Evolutionary conservation across 305 asterid species (phyloP), one percentile per base, ranked within the genome.

Genomic region (Nicotiana rustica): DNA sequence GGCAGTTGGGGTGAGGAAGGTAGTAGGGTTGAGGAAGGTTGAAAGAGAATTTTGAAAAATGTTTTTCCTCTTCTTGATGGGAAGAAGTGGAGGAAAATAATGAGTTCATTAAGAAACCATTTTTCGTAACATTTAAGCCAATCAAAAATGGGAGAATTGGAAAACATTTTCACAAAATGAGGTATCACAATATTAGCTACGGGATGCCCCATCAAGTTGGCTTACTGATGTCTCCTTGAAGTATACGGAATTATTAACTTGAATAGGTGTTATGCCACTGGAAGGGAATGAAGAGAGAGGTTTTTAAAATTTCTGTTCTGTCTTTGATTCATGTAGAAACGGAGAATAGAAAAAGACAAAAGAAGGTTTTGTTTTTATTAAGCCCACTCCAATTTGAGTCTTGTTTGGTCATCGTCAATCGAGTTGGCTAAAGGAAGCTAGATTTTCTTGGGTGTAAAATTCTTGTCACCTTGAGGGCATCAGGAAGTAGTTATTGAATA

Each of bases 121-220:
- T 44, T 44, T 44, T 2, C 52, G 10, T 9, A 0, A 44, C 52
- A 44, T 44, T 44, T 44, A 44, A 44, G 52, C 13, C 52, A 44
- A 44, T 12, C 13, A 44, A 44, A 44, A 12, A 44, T 44, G 13
- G 13, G 3, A 44, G 52, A 2, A 9, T 44, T 44, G 52, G 25
- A 3, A 44, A 44, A 9, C 3, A 44, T 44, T 44, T 66, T 66
- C 13, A 10, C 44, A 31, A 66, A 12, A 66, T 13, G 71, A 31
- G 44, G 44, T 66, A 6, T 65, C n/a, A 65, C 19, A 4, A 65
- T 29, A 31, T 29, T 31, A 31, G 71, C 19, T 64, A 64, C 2
- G 38, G 69, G 69, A 66, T 66, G 71, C 19, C 71, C 68, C 47
- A 66, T 18, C 31, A 31, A 66, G 71, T 66, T 31, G 71, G 44